Base-by-base conservation (phyloP, 306 rosid species). In the Castanospermum australe region DNA sequence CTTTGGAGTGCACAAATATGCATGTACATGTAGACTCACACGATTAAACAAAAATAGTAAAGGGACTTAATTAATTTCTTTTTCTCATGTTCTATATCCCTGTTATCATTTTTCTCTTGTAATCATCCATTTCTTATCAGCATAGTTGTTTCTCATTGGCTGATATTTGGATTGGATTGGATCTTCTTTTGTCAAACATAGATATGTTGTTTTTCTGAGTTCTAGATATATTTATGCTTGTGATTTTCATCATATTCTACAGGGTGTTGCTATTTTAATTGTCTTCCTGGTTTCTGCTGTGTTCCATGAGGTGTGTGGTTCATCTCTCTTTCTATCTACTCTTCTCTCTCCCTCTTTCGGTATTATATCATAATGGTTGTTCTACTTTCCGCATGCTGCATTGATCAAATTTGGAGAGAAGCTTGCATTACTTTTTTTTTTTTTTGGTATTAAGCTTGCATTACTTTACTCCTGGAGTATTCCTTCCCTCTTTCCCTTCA, bases 231-330 rank as follows among this genome's bases (percentile, higher is more conserved):
- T 70, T n/a, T 44, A 17, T 75, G 8, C 15, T 10, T 55, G 65
- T 55, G 12, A 50, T 51, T 81, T 41, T 50, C 51, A 21, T 72
- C 52, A 55, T 83, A 22, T 54, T 61, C 17, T 84, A 60, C 92
- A 96, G 99, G 93, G 89, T 36, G 88, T 73, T 70, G 88, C 98
- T 11, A n/a, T 91, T 67, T 6, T 96, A 62, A 88, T 96, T 14
- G 82, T 89, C 20, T 96, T 93, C 79, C 84, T 96, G 50, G 92
- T 93, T 73, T 96, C 99, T 79, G 99, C 98, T 3, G 82, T 91
- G 76, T 93, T 96, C 82, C 99, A 96, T 62, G 99, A 96, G 99
- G 99, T 95, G 81, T 42, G 59, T 44, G 24, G 33, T 78, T 66
- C 24, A 4, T 42, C 77, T 83, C 45, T n/a, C 51, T 66, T 41